Percentiles rank a stretch among this genome's conserved stretches.
Evolutionary conservation across 371 early-diverging fungal species (phyloP).

Genomic region (Syncephalastrum contaminatum): DNA sequence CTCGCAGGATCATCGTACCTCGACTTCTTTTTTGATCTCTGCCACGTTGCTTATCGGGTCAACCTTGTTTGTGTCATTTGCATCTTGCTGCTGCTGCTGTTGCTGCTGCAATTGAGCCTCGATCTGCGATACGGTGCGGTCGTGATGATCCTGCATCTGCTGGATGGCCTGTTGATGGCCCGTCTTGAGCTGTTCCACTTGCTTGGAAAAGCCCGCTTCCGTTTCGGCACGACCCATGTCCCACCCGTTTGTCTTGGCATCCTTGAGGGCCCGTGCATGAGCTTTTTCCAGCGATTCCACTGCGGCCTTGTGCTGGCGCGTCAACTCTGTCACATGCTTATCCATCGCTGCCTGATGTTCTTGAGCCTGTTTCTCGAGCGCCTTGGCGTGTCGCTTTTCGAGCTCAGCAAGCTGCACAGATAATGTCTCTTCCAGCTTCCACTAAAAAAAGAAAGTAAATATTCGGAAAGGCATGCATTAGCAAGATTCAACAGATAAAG

Average conservation of each 20-base stretch:
- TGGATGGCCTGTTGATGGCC: slow-evolving; percentile 33
- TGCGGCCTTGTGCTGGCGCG: background rate
- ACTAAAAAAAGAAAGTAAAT: slow-evolving; percentile 8
- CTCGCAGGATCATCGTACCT: slow-evolving; percentile 11
- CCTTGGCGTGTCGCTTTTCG: slow-evolving; percentile 9
- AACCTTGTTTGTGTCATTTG: background rate
- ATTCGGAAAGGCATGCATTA: background rate
- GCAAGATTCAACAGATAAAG: too few relatives aligned
- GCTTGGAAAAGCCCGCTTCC: slow-evolving; percentile 26
- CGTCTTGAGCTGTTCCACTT: slow-evolving; percentile 25
- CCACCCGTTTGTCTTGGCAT: background rate
- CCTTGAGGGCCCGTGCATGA: background rate
- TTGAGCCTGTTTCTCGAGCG: slow-evolving; percentile 15
- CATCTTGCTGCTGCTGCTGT: slow-evolving; percentile 16
- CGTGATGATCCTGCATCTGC: slow-evolving; percentile 32
- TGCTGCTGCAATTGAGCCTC: slow-evolving; percentile 22
- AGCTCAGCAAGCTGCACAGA: slow-evolving; percentile 3
- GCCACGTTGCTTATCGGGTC: slow-evolving; percentile 30
- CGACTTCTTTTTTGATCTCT: slow-evolving; percentile 28
- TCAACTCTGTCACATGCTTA: slow-evolving; percentile 13
- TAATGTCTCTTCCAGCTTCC: slow-evolving; percentile 6
- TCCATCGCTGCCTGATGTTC: slow-evolving; percentile 13
- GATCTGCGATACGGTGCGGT: slow-evolving; percentile 19
- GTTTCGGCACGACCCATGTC: slow-evolving; percentile 18
- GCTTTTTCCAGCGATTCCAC: background rate